Base-by-base conservation (phyloP, 2,329 filamentous ascomycete genomes). In the Trichoderma sp. region DNA sequence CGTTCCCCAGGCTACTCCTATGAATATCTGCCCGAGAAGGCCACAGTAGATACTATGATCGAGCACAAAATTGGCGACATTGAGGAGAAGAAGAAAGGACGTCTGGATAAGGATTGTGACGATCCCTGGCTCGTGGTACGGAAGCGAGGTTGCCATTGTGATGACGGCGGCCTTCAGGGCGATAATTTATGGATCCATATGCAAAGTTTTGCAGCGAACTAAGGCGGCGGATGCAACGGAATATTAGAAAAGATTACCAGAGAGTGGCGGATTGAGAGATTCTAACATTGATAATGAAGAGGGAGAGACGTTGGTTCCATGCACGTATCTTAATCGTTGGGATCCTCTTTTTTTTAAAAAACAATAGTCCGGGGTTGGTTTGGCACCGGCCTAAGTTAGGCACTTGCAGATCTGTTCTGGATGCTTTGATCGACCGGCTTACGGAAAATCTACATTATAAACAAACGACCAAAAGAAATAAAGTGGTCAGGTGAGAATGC, bases 1-100 rank as follows among this genome's bases (percentile, higher is more conserved):
- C 0, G 88, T 88, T 9, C 93, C 93, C 89, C 89, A 95, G 9
- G 91, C 88, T 9, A 94, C 88, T 14, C 93, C 93, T 21, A 95
- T 81, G 8, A 94, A 84, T 16, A 95, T 87, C 79, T 95, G 92
- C 1, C 93, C 93, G 7, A 95, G 84, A 0, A 95, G 87, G 0
- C 93, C 93, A 79, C 93, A 94, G 81, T 92, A 94, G 0, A 94
- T 80, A 0, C 90, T 78, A 16, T 83, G 86, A 78, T 95, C 89
- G 1, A 94, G 85, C 0, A 87, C 79, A 74, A 85, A 85, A 77
- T 91, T 91, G 76, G 89, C 78, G 6, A 88, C 62, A 77, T 94
- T 94, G 62, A 94, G 86, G 0, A 90, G 81, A 0, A 94, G 80
- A 0, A 94, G 81, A 78, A 95, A 92, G 0, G 90, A 90, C 0